Evolutionary conservation across 352 stramenopile genomes (phyloP), one percentile per base, ranked within the genome.

Genomic region (Blastocystis sp.): DNA sequence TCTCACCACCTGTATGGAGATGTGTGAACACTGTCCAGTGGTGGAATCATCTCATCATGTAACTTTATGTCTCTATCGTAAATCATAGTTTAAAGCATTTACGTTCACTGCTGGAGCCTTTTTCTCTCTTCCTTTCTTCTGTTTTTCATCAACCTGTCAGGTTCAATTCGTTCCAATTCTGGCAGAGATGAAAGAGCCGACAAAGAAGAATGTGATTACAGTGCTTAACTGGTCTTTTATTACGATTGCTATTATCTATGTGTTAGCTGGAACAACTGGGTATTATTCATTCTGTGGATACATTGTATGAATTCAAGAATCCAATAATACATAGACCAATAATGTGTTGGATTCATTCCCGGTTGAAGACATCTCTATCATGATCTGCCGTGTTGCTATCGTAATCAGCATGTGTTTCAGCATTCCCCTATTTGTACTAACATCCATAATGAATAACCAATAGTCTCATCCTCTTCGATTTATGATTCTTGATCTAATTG

Each of bases 51-150:
- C 19, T 21, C 69, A 75, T 80, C 49, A 80, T 80, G 69, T 80
- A 37, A 27, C n/a, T 14, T 46, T 29, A 14, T 21, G 63, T 75
- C 27, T 19, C 35, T 14, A 4, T 14, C 16, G 24, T 80, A 67
- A 57, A 19, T 6, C 16, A 43, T 80, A 80, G 69, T 74, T 80
- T 80, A 73, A 27, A 21, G 49, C 69, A 7, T 27, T 80, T 66
- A 35, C 56, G 0, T 80, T 80, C 43, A 43, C 69, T 80, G 29
- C 56, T 2, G 49, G 49, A 61, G 49, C 69, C 29, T 80, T 80
- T 51, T 80, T 80, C 32, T 80, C 69, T 80, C 69, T 80, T 57
- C 69, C 69, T 24, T 80, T 80, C 37, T 80, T 80, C 56, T 61
- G 69, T 24, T 80, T 80, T 74, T 80, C 69, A 39, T 75, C 49